Percentiles rank a stretch among this genome's conserved stretches.
phyloP scores from a whole-genome alignment of 768 basidiomycete species.

The Auricularia sp. region DNA sequence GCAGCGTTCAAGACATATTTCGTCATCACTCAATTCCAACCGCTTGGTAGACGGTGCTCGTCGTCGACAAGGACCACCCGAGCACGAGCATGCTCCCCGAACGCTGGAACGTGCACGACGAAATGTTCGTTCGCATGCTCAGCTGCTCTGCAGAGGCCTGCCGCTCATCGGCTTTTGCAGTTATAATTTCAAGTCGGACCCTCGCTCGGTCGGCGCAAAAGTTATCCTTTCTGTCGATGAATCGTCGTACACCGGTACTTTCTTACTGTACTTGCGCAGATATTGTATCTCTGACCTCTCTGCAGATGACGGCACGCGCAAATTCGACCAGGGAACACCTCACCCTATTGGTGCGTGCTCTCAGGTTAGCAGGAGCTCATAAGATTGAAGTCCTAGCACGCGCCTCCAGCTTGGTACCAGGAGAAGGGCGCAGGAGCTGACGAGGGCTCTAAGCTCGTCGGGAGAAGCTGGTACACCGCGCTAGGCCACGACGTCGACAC shows the following conservation, averaged over 20 bases:
- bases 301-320: conserved; percentile 37
- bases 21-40: conserved; percentile 7
- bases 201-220: conserved; percentile 48
- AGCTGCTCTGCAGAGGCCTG: conserved; percentile 8
- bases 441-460: conserved; percentile 33
- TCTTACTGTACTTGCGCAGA: neutral
- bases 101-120: conserved; percentile 45
- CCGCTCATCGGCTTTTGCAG: conserved; percentile 20
- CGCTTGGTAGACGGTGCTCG: conserved; percentile 42
- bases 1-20: neutral
- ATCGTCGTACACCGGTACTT: conserved; percentile 46
- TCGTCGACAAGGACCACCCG: conserved; percentile 49
- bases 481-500: conserved; percentile 73
- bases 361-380: conserved; percentile 32
- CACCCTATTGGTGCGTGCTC: conserved; percentile 43
- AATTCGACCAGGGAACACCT: conserved; percentile 58
- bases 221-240: conserved; percentile 60
- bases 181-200: conserved; percentile 69
- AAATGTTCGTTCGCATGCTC: conserved; percentile 43
- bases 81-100: conserved; percentile 46
- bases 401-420: conserved; percentile 70
- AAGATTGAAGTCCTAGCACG: neutral
- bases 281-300: neutral
- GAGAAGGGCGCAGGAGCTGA: conserved; percentile 60
- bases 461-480: conserved; percentile 77